Evolutionary conservation across 1,284 basidiomycete genomes (phyloP), one percentile per base, ranked within the genome.

Genomic region (Vanrija pseudolonga): DNA sequence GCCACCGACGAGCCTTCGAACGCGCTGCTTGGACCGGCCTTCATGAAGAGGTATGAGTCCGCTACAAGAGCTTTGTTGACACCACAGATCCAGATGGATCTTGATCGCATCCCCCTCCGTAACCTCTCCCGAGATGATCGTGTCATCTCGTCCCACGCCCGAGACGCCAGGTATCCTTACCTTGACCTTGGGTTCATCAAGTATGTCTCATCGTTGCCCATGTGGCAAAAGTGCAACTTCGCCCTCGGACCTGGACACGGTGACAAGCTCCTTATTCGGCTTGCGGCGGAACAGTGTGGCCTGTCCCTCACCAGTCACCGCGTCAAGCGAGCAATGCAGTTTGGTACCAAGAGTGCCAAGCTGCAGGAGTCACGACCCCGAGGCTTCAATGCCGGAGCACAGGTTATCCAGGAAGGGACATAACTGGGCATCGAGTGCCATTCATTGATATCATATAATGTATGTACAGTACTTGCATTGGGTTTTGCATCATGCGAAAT

Each of bases 321-420:
- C 57, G 90, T 88, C 67, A 98, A 98, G 77, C 74, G 89, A 50
- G 95, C 95, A 6, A 98, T 98, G 88, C 95, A 98, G 71, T 98
- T 98, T 78, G 95, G 95, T 3, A 90, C 87, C 58, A 83, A 89
- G 71, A 92, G 90, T 45, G 92, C 93, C 4, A 84, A 93, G 66
- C 93, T 98, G 18, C 53, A 56, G 5, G 49, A 49, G 18, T 26
- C 5, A 38, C 44, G 22, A 32, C 38, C 19, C 62, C 56, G 45
- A 64, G 67, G 9, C 59, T 55, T 20, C 22, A n/a, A 24, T 24
- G 20, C 42, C 6, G 15, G 42, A 2, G 12, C 22, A 12, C 22
- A 23, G 9, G 20, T 43, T 23, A 15, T 43, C 22, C 22, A 43
- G 20, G 23, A 43, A 24, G 14, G 22, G 22, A 15, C 9, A 3